phyloP scores from a whole-genome alignment of 805 yeast species.

The Candida morakotiae region DNA sequence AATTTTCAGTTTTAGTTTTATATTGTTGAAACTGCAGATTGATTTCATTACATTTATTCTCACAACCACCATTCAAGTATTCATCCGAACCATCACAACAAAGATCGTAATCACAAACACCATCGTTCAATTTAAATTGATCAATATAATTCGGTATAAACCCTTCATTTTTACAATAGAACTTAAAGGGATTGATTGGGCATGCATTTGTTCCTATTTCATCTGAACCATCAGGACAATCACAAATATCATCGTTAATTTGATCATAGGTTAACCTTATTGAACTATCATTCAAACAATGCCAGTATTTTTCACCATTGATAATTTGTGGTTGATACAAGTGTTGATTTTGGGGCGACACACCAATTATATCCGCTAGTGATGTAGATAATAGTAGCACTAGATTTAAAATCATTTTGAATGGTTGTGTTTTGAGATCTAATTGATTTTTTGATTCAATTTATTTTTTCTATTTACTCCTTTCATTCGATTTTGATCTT shows the following conservation, averaged over 20 bases:
- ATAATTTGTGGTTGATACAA: constrained; percentile 47
- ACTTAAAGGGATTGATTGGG: constrained; percentile 25
- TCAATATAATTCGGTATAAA: constrained; percentile 60
- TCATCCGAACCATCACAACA: constrained; percentile 98
- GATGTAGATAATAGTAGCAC: not conserved
- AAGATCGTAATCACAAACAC: constrained; percentile 80
- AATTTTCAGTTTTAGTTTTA: constrained; percentile 11
- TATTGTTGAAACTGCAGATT: constrained; percentile 28
- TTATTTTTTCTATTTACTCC: too few species aligned
- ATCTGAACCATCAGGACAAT: constrained; percentile 97
- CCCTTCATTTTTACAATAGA: constrained; percentile 79
- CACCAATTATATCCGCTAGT: constrained; percentile 24
- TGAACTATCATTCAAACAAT: constrained; percentile 66
- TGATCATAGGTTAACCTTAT: constrained; percentile 55
- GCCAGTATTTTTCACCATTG: constrained; percentile 44
- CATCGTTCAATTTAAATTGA: constrained; percentile 73
- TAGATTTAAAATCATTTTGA: not conserved
- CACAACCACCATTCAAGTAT: constrained; percentile 43
- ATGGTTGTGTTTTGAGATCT: too few species aligned
- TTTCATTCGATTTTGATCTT: too few species aligned
- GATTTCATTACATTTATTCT: constrained; percentile 51
- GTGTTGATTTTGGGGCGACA: constrained; percentile 32
- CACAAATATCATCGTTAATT: constrained; percentile 88
- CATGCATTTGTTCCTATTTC: constrained; percentile 96
- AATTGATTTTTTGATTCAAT: too few species aligned